Percentiles rank a stretch among this genome's conserved stretches.
Evolutionary conservation across 768 basidiomycete genomes (phyloP).

Genomic region (Phaeolepiota aurea): DNA sequence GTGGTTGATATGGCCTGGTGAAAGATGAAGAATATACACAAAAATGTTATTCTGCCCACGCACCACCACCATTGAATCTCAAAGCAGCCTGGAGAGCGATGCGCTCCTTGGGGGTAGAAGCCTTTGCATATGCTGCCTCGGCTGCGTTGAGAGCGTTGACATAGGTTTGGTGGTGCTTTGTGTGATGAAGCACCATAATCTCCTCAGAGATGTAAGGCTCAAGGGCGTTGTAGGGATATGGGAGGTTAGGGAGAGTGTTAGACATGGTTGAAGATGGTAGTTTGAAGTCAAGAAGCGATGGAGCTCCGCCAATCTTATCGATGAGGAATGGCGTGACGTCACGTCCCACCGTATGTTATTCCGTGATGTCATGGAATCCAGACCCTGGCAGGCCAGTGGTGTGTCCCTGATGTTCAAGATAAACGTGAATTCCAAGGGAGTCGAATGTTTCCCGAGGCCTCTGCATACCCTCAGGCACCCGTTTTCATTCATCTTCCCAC

Average conservation of each 20-base stretch:
- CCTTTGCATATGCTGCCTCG: constrained; percentile 70
- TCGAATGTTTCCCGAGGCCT: too few relatives aligned
- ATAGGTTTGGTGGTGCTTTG: constrained; percentile 88
- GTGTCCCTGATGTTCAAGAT: too few relatives aligned
- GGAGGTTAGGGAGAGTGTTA: constrained; percentile 51
- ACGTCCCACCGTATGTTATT: too few relatives aligned
- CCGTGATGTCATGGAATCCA: too few relatives aligned
- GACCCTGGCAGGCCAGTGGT: too few relatives aligned
- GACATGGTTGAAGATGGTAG: constrained; percentile 11
- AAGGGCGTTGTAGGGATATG: constrained; percentile 31
- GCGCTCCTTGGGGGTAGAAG: constrained; percentile 57
- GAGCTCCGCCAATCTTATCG: not conserved
- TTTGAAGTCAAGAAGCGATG: not conserved
- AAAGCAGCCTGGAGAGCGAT: constrained; percentile 87
- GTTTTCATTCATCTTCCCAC: too few relatives aligned
- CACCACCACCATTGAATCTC: constrained; percentile 97
- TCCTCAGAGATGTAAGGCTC: constrained; percentile 1
- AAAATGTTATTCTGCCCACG: constrained; percentile 10
- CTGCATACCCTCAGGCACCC: too few relatives aligned
- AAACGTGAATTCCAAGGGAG: too few relatives aligned
- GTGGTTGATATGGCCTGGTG: constrained; percentile 83
- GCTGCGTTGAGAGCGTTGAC: constrained; percentile 93
- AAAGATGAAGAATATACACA: constrained; percentile 9
- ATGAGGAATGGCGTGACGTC: too few relatives aligned
- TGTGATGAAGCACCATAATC: constrained; percentile 31